Evolutionary conservation across 169 alveolate species (phyloP), one percentile per base, ranked within the genome.

Genomic region (Ichthyophthirius multifiliis): DNA sequence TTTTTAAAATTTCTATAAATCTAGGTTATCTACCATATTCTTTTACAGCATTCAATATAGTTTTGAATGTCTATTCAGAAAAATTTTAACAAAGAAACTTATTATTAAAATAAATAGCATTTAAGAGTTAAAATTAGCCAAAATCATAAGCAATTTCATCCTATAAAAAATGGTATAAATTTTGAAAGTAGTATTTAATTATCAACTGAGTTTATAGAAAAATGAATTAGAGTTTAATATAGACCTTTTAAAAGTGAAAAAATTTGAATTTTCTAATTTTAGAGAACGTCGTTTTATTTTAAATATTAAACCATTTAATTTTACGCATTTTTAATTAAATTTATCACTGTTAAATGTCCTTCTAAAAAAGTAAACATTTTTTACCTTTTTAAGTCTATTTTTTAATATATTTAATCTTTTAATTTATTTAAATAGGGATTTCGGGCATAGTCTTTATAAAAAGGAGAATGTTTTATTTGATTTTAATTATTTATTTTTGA

Each of bases 121-220:
- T 39, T 6, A 81, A 5, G 4, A 81, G 62, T 3, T 62, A 46
- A 43, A 73, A 71, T 39, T 81, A 41, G 3, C 86, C 86, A 55
- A 48, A 81, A 55, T 81, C 86, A 7, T 39, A 18, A 47, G 63
- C 43, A 27, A 81, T 73, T 45, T 81, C 82, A 73, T 81, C 86
- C 5, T 71, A 46, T 41, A 81, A 81, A 6, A 67, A 47, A 13
- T 47, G 63, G 23, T 48, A 63, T 46, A 43, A 48, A 65, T 48
- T 67, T 44, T 2, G 76, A 32, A n/a, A 81, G 31, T 41, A 81
- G 43, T 43, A 37, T 41, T 43, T 81, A 27, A 71, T 81, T 81
- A 31, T 74, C 67, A 10, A 46, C 75, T 3, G 34, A 41, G 0
- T 63, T 63, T 13, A 35, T 71, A 43, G 82, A 81, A 48, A 81